Percentiles rank a stretch among this genome's conserved stretches.
Evolutionary conservation across 257 asterid genomes (phyloP).

Genomic region (Solanum medicagineum): DNA sequence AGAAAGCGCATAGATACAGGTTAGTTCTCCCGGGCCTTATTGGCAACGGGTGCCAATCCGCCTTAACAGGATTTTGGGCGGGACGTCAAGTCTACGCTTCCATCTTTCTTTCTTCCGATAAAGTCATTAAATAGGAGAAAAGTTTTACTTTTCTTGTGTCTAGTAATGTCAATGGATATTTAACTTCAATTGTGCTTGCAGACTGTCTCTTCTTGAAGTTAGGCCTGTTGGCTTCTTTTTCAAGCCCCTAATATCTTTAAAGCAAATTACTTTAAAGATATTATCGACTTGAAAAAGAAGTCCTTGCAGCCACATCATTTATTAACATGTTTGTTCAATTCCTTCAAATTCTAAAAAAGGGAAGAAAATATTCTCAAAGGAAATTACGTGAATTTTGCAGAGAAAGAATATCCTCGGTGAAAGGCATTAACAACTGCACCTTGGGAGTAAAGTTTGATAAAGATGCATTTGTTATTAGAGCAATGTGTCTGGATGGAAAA

Average conservation of each 20-base stretch:
- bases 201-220: not conserved
- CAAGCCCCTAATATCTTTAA: not conserved
- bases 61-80: too few relatives aligned
- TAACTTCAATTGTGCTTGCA: not conserved
- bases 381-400: not conserved
- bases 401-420: constrained; percentile 35
- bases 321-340: not conserved
- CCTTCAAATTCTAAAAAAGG: too few relatives aligned
- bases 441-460: constrained; percentile 6
- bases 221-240: not conserved
- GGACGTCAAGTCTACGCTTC: not conserved
- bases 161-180: not conserved
- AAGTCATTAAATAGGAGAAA: not conserved
- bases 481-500: constrained; percentile 63
- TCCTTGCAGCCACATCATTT: not conserved
- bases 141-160: not conserved
- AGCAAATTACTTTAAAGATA: too few relatives aligned
- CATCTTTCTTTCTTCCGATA: not conserved
- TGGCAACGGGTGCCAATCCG: too few relatives aligned
- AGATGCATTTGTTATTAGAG: constrained; percentile 30
- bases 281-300: not conserved
- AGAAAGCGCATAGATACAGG: too few relatives aligned
- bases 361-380: not conserved
- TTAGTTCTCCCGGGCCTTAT: too few relatives aligned
- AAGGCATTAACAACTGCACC: constrained; percentile 7